Base-by-base conservation (phyloP, 208 protist genomes). In the Trypanosoma mega region DNA sequence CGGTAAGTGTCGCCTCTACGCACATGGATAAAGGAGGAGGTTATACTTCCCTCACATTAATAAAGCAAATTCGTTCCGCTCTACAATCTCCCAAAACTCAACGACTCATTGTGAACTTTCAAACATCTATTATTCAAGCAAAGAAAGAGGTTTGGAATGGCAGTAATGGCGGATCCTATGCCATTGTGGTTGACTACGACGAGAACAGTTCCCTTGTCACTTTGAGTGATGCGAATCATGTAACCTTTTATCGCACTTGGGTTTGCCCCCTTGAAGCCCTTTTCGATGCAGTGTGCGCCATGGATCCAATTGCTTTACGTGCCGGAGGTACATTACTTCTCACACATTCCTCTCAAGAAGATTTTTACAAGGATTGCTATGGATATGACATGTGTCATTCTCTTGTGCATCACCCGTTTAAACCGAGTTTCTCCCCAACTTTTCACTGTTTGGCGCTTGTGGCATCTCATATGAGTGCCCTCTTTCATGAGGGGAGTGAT, bases 361-460 rank as follows among this genome's bases (percentile, higher is more conserved):
- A 58, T 29, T 26, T 71, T 41, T 86, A 84, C 68, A 72, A 85
- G 23, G 87, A 87, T 74, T 85, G 76, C 24, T 80, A 80, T 51
- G 85, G 82, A 18, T 92, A 89, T 72, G 87, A 94, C 64, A 82
- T 93, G 72, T 72, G 74, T 11, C 85, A 92, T 67, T 73, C 83
- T 14, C 66, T 90, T 2, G 83, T 94, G 47, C 78, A 92, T 60
- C 90, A 96, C 72, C 90, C 90, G 9, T 96, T 96, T 68, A 90
- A 85, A 64, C 87, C 80, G 30, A 91, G 82, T 48, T 82, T 96
- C 36, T 93, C 85, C 36, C 64, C 90, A 21, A 55, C 70, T 21
- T 88, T 78, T 70, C 68, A 76, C 23, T 91, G 84, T 70, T 53
- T 94, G 16, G 87, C 90, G 27, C 78, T 96, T n/a, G 85, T 89